Evolutionary conservation across 179 eudicot genomes (phyloP).

Genomic region (Beta corolliflora): DNA sequence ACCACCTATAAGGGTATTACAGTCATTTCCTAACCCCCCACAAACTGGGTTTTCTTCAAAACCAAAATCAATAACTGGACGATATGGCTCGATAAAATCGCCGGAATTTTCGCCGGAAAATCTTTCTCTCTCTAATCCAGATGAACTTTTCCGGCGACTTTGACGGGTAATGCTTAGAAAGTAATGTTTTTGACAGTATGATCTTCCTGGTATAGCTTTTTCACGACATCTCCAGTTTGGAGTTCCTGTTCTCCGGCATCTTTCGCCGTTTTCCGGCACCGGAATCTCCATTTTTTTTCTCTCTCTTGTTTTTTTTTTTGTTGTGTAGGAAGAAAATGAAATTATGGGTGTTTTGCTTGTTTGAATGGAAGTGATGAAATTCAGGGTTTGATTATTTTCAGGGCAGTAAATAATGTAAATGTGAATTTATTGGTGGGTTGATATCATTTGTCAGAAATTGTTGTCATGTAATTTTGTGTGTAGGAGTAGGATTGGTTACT

Average conservation of each 20-base stretch:
- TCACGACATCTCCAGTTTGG: constrained; percentile 39
- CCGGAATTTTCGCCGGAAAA: neutral
- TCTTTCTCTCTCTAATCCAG: neutral
- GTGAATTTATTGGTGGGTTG: no score
- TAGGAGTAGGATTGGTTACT: neutral
- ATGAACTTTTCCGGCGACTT: neutral
- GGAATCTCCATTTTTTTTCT: constrained; percentile 14
- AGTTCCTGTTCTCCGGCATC: constrained; percentile 35
- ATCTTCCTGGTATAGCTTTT: constrained; percentile 23
- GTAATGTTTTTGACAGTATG: constrained; percentile 33
- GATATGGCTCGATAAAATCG: constrained; percentile 35
- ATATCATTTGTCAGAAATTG: neutral
- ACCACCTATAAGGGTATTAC: neutral
- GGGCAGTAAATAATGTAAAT: neutral
- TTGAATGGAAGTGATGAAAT: neutral
- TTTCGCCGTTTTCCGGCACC: constrained; percentile 11
- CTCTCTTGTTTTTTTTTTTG: neutral
- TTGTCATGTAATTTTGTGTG: neutral
- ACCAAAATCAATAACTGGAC: constrained; percentile 30
- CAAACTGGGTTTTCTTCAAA: neutral
- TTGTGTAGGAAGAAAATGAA: neutral
- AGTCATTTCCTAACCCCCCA: neutral
- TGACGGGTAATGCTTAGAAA: constrained; percentile 13
- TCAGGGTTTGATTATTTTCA: no score
- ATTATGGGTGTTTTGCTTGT: neutral